Conservation (phyloP, 805 yeast genomes). For the Cyberlindnera galapagoensis region DNA sequence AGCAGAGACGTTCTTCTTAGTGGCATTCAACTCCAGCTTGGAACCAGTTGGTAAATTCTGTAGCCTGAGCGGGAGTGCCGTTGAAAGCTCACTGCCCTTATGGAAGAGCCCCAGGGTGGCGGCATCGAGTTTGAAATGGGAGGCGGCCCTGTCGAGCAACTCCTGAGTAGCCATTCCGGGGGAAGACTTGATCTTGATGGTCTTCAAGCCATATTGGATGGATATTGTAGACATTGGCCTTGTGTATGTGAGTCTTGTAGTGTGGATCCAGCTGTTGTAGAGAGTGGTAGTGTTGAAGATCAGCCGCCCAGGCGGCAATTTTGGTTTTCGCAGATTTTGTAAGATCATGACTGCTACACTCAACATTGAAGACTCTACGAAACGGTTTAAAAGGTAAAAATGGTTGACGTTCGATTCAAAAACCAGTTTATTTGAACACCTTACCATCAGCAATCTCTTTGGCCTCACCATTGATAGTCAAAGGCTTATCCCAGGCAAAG, state of each 20-base stretch:
- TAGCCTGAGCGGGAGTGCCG: constrained; percentile 37
- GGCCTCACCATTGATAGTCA: constrained; percentile 67
- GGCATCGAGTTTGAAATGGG: constrained; percentile 30
- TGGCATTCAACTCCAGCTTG: constrained; percentile 28
- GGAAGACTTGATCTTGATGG: constrained; percentile 28
- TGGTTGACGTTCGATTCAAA: no score
- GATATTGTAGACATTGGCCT: constrained; percentile 37
- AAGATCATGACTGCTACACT: no score
- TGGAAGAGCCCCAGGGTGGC: constrained; percentile 25
- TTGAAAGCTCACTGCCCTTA: constrained; percentile 28
- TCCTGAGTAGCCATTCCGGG: constrained; percentile 33
- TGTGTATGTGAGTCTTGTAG: no score
- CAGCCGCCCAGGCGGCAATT: no score
- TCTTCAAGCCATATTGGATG: constrained; percentile 28
- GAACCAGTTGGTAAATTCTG: constrained; percentile 39
- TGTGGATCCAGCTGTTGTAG: no score
- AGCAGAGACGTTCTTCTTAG: constrained; percentile 1
- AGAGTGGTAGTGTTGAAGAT: no score
- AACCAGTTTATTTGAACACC: constrained; percentile 71
- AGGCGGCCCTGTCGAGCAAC: constrained; percentile 28
- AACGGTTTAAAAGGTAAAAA: no score
- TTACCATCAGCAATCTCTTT: constrained; percentile 95
- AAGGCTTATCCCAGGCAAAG: constrained; percentile 99
- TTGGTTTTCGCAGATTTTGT: no score
- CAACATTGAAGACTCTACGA: no score